Conservation (phyloP, 2,329 filamentous ascomycete species). For the Coleophoma crateriformis region DNA sequence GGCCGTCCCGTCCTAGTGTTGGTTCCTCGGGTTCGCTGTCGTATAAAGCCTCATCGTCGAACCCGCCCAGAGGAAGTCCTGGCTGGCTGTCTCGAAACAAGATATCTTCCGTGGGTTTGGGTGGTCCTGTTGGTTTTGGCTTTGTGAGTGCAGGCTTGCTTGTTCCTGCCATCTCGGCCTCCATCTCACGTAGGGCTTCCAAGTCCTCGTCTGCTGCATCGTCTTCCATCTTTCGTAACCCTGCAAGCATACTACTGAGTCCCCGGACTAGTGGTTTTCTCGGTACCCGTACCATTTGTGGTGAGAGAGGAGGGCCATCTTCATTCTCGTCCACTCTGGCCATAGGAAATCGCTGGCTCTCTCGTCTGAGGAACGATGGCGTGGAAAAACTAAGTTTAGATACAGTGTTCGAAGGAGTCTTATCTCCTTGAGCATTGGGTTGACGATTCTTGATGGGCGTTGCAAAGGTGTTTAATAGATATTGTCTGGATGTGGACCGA, state of each 20-base stretch:
- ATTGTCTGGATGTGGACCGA: conserved; percentile 51
- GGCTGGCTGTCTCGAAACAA: conserved; percentile 37
- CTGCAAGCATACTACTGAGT: conserved; percentile 69
- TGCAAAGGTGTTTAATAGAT: conserved; percentile 56
- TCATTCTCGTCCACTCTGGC: conserved; percentile 51
- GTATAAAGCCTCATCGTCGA: conserved; percentile 56
- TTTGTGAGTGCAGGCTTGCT: conserved; percentile 9
- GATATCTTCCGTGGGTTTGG: conserved; percentile 27
- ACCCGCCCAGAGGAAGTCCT: conserved; percentile 47
- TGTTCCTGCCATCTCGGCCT: conserved; percentile 36
- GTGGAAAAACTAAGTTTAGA: conserved; percentile 60
- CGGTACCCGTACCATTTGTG: conserved; percentile 42
- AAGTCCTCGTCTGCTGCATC: conserved; percentile 67
- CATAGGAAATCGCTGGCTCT: conserved; percentile 34
- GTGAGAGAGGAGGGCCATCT: conserved; percentile 40
- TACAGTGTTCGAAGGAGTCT: conserved; percentile 40
- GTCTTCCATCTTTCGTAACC: conserved; percentile 64
- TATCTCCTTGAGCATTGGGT: conserved; percentile 29
- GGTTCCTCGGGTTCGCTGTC: conserved; percentile 45
- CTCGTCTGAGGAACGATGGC: conserved; percentile 62
- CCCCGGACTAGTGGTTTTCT: conserved; percentile 61
- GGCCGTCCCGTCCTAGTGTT: conserved; percentile 45
- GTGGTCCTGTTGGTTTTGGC: conserved; percentile 9
- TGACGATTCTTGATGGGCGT: conserved; percentile 54
- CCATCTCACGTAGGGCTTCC: conserved; percentile 67